Percentiles rank a stretch among this genome's conserved stretches.
These are phyloP conservation scores for Asterella californica DNA, from an alignment of 225 moss, liverwort and hornwort species.

Conservation along the genomic window DNA sequence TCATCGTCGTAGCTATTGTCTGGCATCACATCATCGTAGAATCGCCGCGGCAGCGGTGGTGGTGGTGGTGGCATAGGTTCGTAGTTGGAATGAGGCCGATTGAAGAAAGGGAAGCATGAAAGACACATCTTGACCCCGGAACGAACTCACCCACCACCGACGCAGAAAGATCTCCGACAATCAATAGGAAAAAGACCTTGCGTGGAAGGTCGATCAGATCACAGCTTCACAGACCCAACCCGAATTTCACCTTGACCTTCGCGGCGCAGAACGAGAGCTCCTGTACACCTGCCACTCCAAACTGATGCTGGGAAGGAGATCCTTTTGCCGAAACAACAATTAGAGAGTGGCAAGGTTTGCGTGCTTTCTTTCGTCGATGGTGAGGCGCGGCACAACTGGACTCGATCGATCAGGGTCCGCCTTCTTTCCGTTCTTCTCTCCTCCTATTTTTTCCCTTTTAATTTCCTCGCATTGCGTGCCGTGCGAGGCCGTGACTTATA, in stretches of 20 bases:
- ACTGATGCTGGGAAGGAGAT: not conserved
- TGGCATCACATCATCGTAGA: too few relatives aligned
- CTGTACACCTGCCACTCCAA: too few relatives aligned
- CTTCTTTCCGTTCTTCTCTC: too few relatives aligned
- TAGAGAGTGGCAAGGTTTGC: not conserved
- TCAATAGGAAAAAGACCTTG: not conserved
- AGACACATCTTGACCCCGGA: not conserved
- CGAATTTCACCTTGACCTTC: too few relatives aligned
- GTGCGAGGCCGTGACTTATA: too few relatives aligned
- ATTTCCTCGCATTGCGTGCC: too few relatives aligned
- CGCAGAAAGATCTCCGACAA: not conserved
- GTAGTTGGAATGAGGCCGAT: constrained; percentile 3
- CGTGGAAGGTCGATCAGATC: not conserved
- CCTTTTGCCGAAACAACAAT: too few relatives aligned
- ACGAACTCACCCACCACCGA: not conserved
- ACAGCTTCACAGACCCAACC: not conserved
- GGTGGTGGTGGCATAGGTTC: not conserved
- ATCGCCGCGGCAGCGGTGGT: constrained; percentile 3
- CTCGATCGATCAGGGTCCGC: too few relatives aligned
- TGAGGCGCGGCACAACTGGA: too few relatives aligned
- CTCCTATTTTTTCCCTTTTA: too few relatives aligned
- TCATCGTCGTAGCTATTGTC: too few relatives aligned
- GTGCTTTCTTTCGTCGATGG: not conserved
- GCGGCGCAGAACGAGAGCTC: too few relatives aligned
- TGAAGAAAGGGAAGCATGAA: constrained; percentile 12